Base-by-base conservation (phyloP, 495 filamentous ascomycete species). In the Tirmania nivea region DNA sequence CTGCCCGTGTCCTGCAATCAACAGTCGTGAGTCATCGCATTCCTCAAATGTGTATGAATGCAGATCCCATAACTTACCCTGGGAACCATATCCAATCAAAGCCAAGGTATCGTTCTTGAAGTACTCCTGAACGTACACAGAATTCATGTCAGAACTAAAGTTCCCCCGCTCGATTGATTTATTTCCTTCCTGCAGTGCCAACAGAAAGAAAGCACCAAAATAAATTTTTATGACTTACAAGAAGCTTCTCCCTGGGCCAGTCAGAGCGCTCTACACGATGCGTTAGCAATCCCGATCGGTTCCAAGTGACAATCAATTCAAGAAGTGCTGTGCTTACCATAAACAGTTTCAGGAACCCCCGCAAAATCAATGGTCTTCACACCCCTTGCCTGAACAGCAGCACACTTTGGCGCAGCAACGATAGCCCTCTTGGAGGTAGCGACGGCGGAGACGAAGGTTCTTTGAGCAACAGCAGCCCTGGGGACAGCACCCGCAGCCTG, bases 91-190 rank as follows among this genome's bases (percentile, higher is more conserved):
- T 67, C 90, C 90, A 69, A 97, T 97, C 63, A 97, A 82, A 57
- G 92, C 90, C 64, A 97, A 85, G 65, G 88, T 96, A 67, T 97
- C 90, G 73, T 96, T 80, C 80, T 96, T 96, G 83, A 97, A 96
- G 79, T 85, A 97, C 49, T 94, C 85, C 81, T 94, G 59, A 49
- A 12, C n/a, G n/a, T 8, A 8, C 34, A 49, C 51, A 35, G 54
- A 35, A n/a, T n/a, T 60, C 35, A 63, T 19, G n/a, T 20, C 20
- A 51, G 52, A 39, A 48, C 49, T 25, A 56, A 55, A 57, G 34
- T 34, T 17, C 53, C 49, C 35, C 50, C 36, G 9, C 53, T 36
- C 49, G 8, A 11, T 11, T 34, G 19, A 50, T 19, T 48, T 5
- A 42, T 21, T 48, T n/a, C 39, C 37, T 8, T 49, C 19, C 36